Evolutionary conservation across 2,329 filamentous ascomycete species (phyloP), one percentile per base, ranked within the genome.

Genomic region (Graphiopsis chlorocephala): DNA sequence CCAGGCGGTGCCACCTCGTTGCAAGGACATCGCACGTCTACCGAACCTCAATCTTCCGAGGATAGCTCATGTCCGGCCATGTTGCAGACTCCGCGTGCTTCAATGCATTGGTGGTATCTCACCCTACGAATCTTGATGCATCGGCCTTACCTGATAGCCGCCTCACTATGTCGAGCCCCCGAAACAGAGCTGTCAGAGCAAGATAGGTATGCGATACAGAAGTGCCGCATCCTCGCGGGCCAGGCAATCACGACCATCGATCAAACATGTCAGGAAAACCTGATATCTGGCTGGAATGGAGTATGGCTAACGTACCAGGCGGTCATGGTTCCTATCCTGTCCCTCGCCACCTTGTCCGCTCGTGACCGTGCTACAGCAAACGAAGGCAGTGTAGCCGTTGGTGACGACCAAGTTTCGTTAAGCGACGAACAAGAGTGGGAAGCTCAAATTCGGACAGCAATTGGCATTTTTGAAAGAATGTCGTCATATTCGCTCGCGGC

Each of bases 251-350:
- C 88, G 65, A 89, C 92, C 66, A 91, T 93, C 67, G 84, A 87
- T 12, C 80, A 82, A 23, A 89, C 90, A 67, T 92, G 89, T 79
- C 85, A 85, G 53, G 84, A 86, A 53, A 90, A 91, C 73, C 86
- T 92, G 72, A 90, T 93, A 79, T 87, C 86, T 0, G 90, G 90
- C 7, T 93, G 90, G 90, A 91, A 92, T 74, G 90, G 88, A 0
- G 90, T 91, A 2, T 93, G 90, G 90, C 89, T 92, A 77, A 84
- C 91, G 65, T 93, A 92, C 77, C 90, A 93, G 75, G 90, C 90
- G 0, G 87, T 86, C 68, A 90, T 93, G 87, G 87, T 93, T 12
- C 90, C 90, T 0, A 83, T 94, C 1, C 84, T 94, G 11, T 89
- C 86, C 23, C 81, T 93, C 14, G 92, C 92, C 74, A 70, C 72